Percentiles rank a stretch among this genome's conserved stretches.
phyloP scores from a whole-genome alignment of 805 yeast species.

The Maudiozyma serrabonitensis region DNA sequence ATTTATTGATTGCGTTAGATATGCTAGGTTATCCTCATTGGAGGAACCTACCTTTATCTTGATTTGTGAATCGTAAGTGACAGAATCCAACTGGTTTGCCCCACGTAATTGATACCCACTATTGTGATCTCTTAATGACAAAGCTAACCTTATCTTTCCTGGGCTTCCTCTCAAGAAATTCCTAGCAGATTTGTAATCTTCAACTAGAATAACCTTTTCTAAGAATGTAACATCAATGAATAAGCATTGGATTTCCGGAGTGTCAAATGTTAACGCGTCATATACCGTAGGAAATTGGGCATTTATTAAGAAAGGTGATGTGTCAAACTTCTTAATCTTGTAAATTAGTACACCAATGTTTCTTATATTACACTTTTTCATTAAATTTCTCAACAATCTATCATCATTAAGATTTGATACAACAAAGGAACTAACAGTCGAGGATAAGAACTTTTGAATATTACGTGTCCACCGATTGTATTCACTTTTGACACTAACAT shows the following conservation, averaged over 20 bases:
- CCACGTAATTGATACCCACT: slow-evolving; percentile 41
- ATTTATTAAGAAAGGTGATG: slow-evolving; percentile 35
- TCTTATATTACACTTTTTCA: slow-evolving; percentile 26
- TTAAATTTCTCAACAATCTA: slow-evolving; percentile 29
- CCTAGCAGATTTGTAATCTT: slow-evolving; percentile 44
- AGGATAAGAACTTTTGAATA: slow-evolving; percentile 46
- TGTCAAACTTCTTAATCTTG: slow-evolving; percentile 36
- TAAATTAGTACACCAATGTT: slow-evolving; percentile 41
- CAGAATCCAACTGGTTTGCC: slow-evolving; percentile 45
- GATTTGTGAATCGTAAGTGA: slow-evolving; percentile 31
- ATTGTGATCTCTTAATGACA: slow-evolving; percentile 33
- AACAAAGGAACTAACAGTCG: slow-evolving; percentile 50
- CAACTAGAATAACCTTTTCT: slow-evolving; percentile 49
- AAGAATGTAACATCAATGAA: slow-evolving; percentile 54
- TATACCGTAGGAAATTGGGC: slow-evolving; percentile 38
- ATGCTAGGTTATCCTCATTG: slow-evolving; percentile 13
- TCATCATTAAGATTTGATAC: slow-evolving; percentile 60
- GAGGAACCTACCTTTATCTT: slow-evolving; percentile 15
- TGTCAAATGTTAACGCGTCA: slow-evolving; percentile 49
- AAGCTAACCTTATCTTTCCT: slow-evolving; percentile 34
- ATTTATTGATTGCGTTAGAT: slow-evolving; percentile 14
- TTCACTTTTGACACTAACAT: slow-evolving; percentile 46
- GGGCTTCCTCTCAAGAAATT: slow-evolving; percentile 29
- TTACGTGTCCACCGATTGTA: slow-evolving; percentile 48
- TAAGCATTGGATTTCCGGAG: slow-evolving; percentile 46